Conservation (phyloP, 305 asterid species). For the Fraxinus sp. region DNA sequence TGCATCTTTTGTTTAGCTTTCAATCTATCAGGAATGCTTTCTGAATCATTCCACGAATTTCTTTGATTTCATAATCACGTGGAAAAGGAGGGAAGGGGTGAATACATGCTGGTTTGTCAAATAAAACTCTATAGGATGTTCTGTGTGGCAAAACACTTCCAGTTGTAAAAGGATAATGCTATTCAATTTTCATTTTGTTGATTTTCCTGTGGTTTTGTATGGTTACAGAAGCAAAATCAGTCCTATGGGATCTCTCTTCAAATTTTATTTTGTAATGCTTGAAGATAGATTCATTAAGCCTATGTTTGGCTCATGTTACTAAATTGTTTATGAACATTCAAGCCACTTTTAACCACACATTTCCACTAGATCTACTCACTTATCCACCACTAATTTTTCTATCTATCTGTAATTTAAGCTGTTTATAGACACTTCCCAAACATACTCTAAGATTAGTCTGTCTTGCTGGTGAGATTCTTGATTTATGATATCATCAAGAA, state of each 20-base stretch:
- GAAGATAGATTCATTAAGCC: not conserved
- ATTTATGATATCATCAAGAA: not conserved
- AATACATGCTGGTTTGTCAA: not conserved
- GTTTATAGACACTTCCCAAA: not conserved
- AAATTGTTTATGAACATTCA: not conserved
- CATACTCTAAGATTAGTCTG: not conserved
- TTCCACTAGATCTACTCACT: not conserved
- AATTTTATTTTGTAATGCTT: not conserved
- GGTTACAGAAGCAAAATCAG: not conserved
- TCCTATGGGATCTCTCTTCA: not conserved
- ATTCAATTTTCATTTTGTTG: not conserved
- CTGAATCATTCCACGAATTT: not conserved
- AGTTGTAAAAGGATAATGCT: not conserved
- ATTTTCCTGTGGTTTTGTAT: not conserved
- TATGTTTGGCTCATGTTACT: not conserved
- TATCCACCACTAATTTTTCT: too few relatives aligned
- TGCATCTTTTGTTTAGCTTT: not conserved
- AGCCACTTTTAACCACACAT: not conserved
- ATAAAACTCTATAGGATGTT: not conserved
- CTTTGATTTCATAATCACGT: not conserved
- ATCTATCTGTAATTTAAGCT: not conserved
- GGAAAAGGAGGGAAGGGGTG: not conserved
- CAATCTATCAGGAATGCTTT: not conserved
- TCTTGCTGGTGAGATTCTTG: constrained; percentile 1
- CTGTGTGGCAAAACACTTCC: not conserved